Evolutionary conservation across 2,329 filamentous ascomycete species (phyloP), one percentile per base, ranked within the genome.

Genomic region (Xylaria digitata): DNA sequence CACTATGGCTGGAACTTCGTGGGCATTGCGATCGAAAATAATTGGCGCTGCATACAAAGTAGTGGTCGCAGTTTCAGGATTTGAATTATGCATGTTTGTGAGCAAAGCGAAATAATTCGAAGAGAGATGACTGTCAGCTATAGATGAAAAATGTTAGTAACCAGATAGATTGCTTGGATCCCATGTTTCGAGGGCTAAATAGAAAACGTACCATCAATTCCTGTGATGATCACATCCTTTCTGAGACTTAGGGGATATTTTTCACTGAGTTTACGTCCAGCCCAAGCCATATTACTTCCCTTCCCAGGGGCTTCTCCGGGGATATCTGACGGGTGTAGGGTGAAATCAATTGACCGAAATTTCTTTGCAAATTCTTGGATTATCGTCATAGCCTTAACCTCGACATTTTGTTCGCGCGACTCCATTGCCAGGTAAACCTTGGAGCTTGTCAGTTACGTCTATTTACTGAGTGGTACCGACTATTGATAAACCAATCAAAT

Each of bases 341-440:
- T 92, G 75, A 87, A 89, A 72, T 88, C 86, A 72, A 93, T 89
- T 65, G 84, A 85, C 48, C 87, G 86, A 75, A 93, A 92, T 65
- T 85, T 87, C 73, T 87, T 87, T 69, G 84, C 79, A 72, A 91
- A 92, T 66, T 86, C 85, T 53, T 86, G 83, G n/a, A 89, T 84
- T 17, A 92, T 81, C 8, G 81, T 82, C 65, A 84, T 80, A 11
- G 90, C 90, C 78, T 92, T 92, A 54, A 83, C 78, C 66, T 87
- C 84, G 11, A 84, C 86, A 53, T 86, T 84, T 56, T 81, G 79
- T 75, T 93, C 90, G 65, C 90, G 87, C 72, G 89, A 81, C 75
- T 92, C 90, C 90, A 92, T 92, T 23, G 87, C 90, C 34, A 93
- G 83, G 74, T 89, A 92, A 60, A 93, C 81, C 90, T 92, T 67